These are phyloP conservation scores for Cyberlindnera saturnus DNA, from an alignment of 805 yeast species.

Conservation along the genomic window DNA sequence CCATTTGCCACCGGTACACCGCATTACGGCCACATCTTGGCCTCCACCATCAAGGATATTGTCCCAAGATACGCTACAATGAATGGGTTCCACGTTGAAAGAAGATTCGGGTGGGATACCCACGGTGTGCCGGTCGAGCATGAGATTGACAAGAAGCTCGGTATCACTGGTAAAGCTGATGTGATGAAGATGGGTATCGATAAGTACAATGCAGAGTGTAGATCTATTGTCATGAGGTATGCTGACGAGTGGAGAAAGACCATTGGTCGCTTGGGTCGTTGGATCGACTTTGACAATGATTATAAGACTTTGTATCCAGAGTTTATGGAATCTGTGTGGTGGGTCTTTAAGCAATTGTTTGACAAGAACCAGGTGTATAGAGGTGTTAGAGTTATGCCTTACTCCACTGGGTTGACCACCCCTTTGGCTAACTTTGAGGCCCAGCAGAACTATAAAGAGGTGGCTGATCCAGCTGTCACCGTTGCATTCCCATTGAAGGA, in stretches of 20 bases:
- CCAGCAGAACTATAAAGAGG: conserved; percentile 96
- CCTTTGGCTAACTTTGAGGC: conserved; percentile 98
- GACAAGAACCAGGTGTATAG: conserved; percentile 87
- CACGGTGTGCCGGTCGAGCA: conserved; percentile 99
- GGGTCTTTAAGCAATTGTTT: conserved; percentile 90
- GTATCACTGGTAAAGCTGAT: conserved; percentile 89
- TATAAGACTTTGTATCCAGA: conserved; percentile 93
- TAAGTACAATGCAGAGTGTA: conserved; percentile 90
- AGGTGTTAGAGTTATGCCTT: conserved; percentile 98
- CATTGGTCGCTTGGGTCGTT: conserved; percentile 92
- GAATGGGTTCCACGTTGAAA: conserved; percentile 94
- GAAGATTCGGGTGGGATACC: conserved; percentile 99
- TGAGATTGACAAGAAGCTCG: conserved; percentile 95
- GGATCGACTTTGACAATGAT: conserved; percentile 99
- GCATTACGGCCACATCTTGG: conserved; percentile 95
- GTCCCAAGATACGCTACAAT: conserved; percentile 97
- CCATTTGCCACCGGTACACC: conserved; percentile 99
- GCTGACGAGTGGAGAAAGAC: conserved; percentile 93
- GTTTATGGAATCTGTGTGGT: conserved; percentile 98
- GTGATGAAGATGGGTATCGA: conserved; percentile 92
- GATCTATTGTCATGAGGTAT: conserved; percentile 95
- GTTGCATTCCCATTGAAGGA: conserved; percentile 77
- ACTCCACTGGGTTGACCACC: conserved; percentile 95
- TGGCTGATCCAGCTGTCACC: conserved; percentile 93
- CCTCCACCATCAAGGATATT: conserved; percentile 95